A percentile compares a stretch with the other conserved stretches of the same genome.
Conservation (phyloP, 805 yeast species). For the Komagataella phaffii region DNA sequence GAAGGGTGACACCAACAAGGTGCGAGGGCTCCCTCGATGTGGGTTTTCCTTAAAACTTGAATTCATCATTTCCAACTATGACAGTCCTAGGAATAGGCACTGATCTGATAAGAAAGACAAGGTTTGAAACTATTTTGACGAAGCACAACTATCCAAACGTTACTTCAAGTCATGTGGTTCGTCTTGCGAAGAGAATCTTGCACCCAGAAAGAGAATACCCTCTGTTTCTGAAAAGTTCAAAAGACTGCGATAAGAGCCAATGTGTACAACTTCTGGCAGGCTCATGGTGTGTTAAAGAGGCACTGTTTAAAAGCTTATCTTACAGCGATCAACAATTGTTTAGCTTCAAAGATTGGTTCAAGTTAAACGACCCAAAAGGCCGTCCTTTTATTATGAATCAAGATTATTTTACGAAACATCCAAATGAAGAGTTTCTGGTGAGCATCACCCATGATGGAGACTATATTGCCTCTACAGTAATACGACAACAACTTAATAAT, state of each 20-base stretch:
- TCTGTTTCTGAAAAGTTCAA: slow-evolving; percentile 5
- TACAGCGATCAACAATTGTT: slow-evolving; percentile 34
- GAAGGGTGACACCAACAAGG: background rate
- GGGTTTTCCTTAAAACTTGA: background rate
- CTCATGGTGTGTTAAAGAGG: slow-evolving; percentile 68
- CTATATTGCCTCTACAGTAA: slow-evolving; percentile 39
- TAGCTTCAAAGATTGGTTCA: slow-evolving; percentile 48
- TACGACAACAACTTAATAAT: slow-evolving; percentile 9
- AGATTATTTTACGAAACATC: slow-evolving; percentile 10
- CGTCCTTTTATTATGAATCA: slow-evolving; percentile 28
- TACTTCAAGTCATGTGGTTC: slow-evolving; percentile 9
- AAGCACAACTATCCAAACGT: background rate
- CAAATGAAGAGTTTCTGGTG: slow-evolving; percentile 34
- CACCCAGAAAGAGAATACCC: slow-evolving; percentile 31
- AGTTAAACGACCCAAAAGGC: slow-evolving; percentile 23
- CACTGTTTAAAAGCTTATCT: slow-evolving; percentile 49
- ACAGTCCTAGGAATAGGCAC: slow-evolving; percentile 37
- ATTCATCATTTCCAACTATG: background rate
- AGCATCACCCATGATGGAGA: slow-evolving; percentile 59
- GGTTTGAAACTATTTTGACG: slow-evolving; percentile 30
- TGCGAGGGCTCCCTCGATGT: background rate
- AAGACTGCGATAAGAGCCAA: slow-evolving; percentile 3
- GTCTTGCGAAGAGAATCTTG: slow-evolving; percentile 34
- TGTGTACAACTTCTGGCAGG: slow-evolving; percentile 32
- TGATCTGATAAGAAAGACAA: slow-evolving; percentile 33